These are phyloP conservation scores for Phytomonas sp. DNA, from an alignment of 208 protist species.

Conservation along the genomic window DNA sequence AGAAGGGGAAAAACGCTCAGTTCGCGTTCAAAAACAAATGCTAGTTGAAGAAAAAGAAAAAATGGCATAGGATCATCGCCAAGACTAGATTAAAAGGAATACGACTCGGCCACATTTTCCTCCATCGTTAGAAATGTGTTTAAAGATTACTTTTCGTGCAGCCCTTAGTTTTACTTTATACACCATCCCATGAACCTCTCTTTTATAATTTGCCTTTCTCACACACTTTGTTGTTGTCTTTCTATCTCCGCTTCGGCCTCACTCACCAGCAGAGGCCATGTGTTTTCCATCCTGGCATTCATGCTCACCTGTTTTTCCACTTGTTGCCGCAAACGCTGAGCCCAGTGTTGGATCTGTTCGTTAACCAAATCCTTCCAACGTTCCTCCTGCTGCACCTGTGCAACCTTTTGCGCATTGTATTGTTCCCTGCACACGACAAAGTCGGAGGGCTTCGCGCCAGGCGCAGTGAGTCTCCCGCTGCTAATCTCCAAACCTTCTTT, in stretches of 20 bases:
- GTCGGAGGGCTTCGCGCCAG: slow-evolving; percentile 14
- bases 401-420: slow-evolving; percentile 28
- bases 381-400: slow-evolving; percentile 35
- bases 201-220: neutral
- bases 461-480: slow-evolving; percentile 23
- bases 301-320: slow-evolving; percentile 44
- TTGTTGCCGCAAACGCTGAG: slow-evolving; percentile 37
- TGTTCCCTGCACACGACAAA: slow-evolving; percentile 35
- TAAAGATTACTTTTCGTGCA: neutral
- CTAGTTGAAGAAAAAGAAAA: neutral
- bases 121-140: neutral
- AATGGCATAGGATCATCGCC: neutral
- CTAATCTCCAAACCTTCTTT: slow-evolving; percentile 77
- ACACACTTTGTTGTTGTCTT: slow-evolving; percentile 13
- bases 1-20: neutral
- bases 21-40: neutral
- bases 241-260: slow-evolving; percentile 73
- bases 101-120: neutral
- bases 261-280: slow-evolving; percentile 53
- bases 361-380: slow-evolving; percentile 28
- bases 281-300: slow-evolving; percentile 59
- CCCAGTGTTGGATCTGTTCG: slow-evolving; percentile 34
- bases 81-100: neutral
- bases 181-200: neutral
- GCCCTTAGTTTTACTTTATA: neutral